Base-by-base conservation (phyloP, 345 rosid genomes). In the Carallia pectinifolia region DNA sequence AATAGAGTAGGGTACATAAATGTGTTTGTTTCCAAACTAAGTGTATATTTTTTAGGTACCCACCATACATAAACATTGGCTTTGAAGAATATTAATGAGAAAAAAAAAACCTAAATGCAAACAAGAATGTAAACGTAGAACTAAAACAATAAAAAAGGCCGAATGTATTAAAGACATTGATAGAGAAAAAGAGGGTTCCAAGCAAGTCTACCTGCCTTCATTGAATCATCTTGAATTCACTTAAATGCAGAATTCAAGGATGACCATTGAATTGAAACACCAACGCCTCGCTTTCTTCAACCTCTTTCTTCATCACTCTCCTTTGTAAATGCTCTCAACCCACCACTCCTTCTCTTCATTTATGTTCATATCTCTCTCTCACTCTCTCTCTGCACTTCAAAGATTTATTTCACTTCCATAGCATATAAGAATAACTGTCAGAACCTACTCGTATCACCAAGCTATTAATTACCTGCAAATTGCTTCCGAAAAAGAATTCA, bases 191-290 rank as follows among this genome's bases (percentile, higher is more conserved):
- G 4, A 54, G 62, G 36, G 38, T 61, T 77, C 62, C 31, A 68
- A 68, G 76, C 17, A 27, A 59, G 65, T 72, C 77, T 64, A 83
- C 83, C 86, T 82, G 86, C 85, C 85, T 75, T 75, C 89, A 79
- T 76, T 83, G 81, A 85, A 9, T 75, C 71, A 73, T 76, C 84
- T 76, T 80, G 77, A 82, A 85, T 80, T 80, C 82, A 72, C 76
- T 69, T 85, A 81, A 85, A 85, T 83, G 86, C 86, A 72, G 82
- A 83, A 74, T 80, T 85, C 75, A 83, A 79, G 79, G 70, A 73
- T 64, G 74, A 64, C 77, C 74, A 80, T 80, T 70, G 75, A 79
- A 61, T 65, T 65, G 67, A 66, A 70, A 53, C 71, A 59, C 71
- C 71, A 80, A 64, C 80, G 69, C 89, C 80, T 81, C 76, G 73